Base-by-base conservation (phyloP, 805 yeast species). In the Wickerhamomyces mucosus region DNA sequence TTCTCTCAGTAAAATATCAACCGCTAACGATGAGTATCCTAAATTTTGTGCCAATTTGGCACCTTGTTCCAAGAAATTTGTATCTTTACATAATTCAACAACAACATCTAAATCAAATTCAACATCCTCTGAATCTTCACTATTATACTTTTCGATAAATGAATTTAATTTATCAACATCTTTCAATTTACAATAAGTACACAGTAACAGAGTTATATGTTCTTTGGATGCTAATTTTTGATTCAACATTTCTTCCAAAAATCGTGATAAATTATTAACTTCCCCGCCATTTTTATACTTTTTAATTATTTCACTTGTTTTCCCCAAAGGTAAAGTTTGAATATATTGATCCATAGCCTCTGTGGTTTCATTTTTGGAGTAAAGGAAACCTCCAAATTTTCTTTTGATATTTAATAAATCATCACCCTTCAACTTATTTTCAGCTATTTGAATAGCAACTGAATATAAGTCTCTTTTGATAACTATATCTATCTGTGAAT, bases 101-200 rank as follows among this genome's bases (percentile, higher is more conserved):
- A 84, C 76, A 7, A 76, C 60, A 21, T 75, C 75, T 37, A 79
- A 61, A 50, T 86, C 85, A 47, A 85, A 77, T 30, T 65, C 72
- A 29, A 56, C 58, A 17, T 53, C 50, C 31, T 53, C 51, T 20
- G 48, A 33, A 23, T 46, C 50, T 13, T 51, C 45, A 7, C 53
- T 48, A 9, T 63, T 62, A 18, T 58, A 59, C 34, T 57, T 62
- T 3, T 65, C 58, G 16, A 84, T 65, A 44, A 83, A 85, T 5
- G 51, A 42, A 23, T 65, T 65, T 18, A 89, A 59, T 28, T 76
- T 76, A 2, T 65, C 69, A 3, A 63, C 65, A 37, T 67, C 67
- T 38, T 78, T 81, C 43, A 84, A 56, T 47, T 86, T 85, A 38
- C 95, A 82, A 46, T 79, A 76, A 30, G 89, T 75, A 38, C 89